Evolutionary conservation across 345 rosid genomes (phyloP).

Genomic region (Bretschneidera sinensis): DNA sequence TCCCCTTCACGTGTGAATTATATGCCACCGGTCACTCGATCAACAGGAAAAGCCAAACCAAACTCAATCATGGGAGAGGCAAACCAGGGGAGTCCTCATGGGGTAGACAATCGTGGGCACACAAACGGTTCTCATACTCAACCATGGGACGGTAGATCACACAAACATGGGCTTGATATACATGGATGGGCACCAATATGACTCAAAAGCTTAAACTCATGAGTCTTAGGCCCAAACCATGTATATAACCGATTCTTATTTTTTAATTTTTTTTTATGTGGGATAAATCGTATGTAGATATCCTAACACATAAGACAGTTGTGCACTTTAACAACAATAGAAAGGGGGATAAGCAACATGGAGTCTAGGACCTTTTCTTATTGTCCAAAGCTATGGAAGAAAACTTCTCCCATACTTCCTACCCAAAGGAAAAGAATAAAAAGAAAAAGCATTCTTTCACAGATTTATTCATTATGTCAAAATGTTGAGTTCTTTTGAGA

Average conservation of each 20-base stretch:
- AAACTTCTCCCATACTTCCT: background rate
- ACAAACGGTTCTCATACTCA: no score
- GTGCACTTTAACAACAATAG: background rate
- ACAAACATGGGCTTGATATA: no score
- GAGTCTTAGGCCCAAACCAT: slow-evolving; percentile 79
- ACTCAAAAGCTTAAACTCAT: slow-evolving; percentile 86
- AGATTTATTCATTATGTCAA: background rate
- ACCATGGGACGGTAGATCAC: no score
- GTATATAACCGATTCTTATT: slow-evolving; percentile 22
- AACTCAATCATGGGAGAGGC: no score
- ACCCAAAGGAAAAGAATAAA: background rate
- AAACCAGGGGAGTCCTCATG: no score
- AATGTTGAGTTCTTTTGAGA: background rate
- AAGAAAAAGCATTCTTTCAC: no score
- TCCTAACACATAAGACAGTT: background rate
- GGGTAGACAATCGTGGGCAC: no score
- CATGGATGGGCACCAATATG: no score
- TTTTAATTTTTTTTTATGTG: background rate
- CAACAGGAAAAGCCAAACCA: no score
- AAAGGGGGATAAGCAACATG: background rate
- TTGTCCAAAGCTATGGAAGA: background rate
- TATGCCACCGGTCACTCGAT: no score
- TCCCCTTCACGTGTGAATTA: no score
- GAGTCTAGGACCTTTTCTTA: no score
- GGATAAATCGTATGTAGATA: background rate